A percentile compares a stretch with the other conserved stretches of the same genome.
Evolutionary conservation across 179 eudicot genomes (phyloP).

Genomic region (Silene coronaria): DNA sequence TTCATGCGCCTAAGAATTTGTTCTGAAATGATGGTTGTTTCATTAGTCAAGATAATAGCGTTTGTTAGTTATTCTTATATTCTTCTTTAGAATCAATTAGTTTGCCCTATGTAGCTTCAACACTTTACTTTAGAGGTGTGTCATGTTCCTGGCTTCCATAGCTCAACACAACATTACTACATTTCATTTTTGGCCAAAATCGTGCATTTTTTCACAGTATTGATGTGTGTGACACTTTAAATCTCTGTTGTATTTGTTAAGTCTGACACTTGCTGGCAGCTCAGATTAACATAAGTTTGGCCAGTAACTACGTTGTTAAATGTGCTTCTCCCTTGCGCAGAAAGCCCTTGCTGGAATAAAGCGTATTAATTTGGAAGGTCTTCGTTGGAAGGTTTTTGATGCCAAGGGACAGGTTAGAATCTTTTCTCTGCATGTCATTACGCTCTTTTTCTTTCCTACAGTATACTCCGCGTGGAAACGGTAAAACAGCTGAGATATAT

Average conservation of each 20-base stretch:
- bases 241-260: too few species aligned
- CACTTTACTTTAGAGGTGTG: too few species aligned
- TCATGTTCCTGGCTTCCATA: too few species aligned
- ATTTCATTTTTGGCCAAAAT: too few species aligned
- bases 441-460: background rate
- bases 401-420: slow-evolving; percentile 82
- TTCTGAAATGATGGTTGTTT: background rate
- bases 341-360: slow-evolving; percentile 85
- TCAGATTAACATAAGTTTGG: background rate
- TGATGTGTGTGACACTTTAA: too few species aligned
- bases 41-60: background rate
- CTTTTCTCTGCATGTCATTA: background rate
- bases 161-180: too few species aligned
- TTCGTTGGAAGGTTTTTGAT: slow-evolving; percentile 93
- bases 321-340: slow-evolving; percentile 36
- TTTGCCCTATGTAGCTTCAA: too few species aligned
- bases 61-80: background rate
- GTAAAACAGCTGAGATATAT: background rate
- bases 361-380: slow-evolving; percentile 87
- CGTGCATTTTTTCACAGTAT: too few species aligned
- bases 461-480: background rate
- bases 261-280: too few species aligned
- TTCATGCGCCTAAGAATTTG: background rate
- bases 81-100: background rate
- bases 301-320: background rate